These are phyloP conservation scores for Agrocybe pediades DNA, from an alignment of 768 basidiomycete genomes.

Conservation along the genomic window DNA sequence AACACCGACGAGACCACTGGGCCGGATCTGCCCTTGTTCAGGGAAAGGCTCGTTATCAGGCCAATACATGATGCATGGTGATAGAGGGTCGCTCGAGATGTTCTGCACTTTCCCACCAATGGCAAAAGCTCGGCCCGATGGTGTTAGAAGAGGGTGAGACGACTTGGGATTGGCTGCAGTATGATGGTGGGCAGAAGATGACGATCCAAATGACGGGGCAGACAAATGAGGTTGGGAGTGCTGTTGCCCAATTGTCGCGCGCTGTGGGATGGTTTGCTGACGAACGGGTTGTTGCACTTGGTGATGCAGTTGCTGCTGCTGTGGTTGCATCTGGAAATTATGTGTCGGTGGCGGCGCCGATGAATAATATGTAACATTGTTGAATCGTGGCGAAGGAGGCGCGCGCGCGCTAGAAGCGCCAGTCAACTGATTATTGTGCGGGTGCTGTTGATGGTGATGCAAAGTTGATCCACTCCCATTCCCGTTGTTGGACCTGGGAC, in stretches of 20 bases:
- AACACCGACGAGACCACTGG: constrained; percentile 51
- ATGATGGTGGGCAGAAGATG: constrained; percentile 13
- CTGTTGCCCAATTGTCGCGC: constrained; percentile 9
- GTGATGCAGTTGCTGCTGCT: constrained; percentile 14
- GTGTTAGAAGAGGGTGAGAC: constrained; percentile 76
- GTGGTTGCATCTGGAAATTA: constrained; percentile 15
- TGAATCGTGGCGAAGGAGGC: constrained; percentile 23
- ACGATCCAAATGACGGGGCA: constrained; percentile 17
- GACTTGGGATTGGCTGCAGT: constrained; percentile 33
- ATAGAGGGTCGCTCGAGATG: constrained; percentile 68
- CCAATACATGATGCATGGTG: constrained; percentile 87
- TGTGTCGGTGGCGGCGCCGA: constrained; percentile 23
- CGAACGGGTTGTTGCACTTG: constrained; percentile 15
- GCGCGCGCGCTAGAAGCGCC: constrained; percentile 18
- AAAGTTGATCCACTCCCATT: constrained; percentile 10
- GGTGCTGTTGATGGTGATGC: constrained; percentile 10
- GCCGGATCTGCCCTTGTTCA: constrained; percentile 77
- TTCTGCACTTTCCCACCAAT: constrained; percentile 81
- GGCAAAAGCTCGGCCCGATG: constrained; percentile 78
- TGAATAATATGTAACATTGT: constrained; percentile 24
- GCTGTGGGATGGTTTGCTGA: constrained; percentile 4
- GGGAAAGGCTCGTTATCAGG: constrained; percentile 88
- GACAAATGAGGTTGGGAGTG: constrained; percentile 20
- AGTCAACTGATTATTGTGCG: constrained; percentile 13
- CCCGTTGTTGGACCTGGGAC: constrained; percentile 33